A percentile compares a stretch with the other conserved stretches of the same genome.
These are phyloP conservation scores for Scedosporium boydii DNA, from an alignment of 2,329 filamentous ascomycete species.

Conservation along the genomic window DNA sequence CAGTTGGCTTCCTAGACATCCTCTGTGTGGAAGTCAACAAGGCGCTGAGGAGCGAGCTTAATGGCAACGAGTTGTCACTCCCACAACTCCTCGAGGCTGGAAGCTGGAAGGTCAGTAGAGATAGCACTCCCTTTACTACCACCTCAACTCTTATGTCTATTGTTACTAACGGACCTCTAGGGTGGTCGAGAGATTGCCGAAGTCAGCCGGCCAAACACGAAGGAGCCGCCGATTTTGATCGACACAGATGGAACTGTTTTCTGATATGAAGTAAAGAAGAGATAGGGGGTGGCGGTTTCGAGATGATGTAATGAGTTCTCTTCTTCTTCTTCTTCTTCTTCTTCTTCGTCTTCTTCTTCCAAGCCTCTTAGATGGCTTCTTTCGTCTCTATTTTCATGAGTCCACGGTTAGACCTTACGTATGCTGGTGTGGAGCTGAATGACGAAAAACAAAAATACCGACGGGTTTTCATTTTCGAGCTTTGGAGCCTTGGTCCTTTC, in stretches of 20 bases:
- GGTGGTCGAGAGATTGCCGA: slow-evolving; percentile 93
- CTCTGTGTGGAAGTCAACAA: slow-evolving; percentile 48
- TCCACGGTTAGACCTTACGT: background rate
- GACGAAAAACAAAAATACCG: background rate
- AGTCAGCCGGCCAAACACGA: slow-evolving; percentile 90
- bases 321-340: background rate
- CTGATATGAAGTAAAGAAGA: slow-evolving; percentile 30
- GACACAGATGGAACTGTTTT: slow-evolving; percentile 95
- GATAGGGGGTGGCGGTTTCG: background rate
- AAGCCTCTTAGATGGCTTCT: background rate
- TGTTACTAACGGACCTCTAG: slow-evolving; percentile 25
- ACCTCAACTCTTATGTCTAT: background rate
- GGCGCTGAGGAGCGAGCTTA: slow-evolving; percentile 51
- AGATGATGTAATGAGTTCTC: background rate
- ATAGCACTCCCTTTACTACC: background rate
- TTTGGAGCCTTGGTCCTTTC: background rate
- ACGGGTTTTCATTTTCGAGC: background rate
- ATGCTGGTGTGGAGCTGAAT: background rate
- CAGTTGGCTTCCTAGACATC: slow-evolving; percentile 48
- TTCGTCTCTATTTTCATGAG: background rate
- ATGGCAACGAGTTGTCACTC: slow-evolving; percentile 63
- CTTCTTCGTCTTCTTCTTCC: background rate
- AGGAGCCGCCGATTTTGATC: slow-evolving; percentile 92
- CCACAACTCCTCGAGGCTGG: slow-evolving; percentile 91
- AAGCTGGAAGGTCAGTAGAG: slow-evolving; percentile 78